phyloP scores from a whole-genome alignment of 2,329 filamentous ascomycete species.

The Ciborinia camelliae region DNA sequence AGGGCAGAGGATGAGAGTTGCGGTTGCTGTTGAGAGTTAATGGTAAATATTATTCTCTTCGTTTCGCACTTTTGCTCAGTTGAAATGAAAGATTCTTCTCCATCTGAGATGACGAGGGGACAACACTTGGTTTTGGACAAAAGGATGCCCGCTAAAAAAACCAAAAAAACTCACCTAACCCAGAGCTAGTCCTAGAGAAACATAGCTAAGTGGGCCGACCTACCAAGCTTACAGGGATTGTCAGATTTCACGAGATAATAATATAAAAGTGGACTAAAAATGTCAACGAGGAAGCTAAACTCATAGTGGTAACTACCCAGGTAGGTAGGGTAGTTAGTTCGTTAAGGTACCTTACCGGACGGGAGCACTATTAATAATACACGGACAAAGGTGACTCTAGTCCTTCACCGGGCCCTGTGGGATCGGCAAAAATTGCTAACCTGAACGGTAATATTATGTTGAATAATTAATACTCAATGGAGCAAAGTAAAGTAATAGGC shows the following conservation, averaged over 20 bases:
- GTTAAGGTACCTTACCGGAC: too few species aligned
- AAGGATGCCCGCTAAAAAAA: neutral
- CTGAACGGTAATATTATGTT: too few species aligned
- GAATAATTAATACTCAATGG: too few species aligned
- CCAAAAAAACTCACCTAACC: too few species aligned
- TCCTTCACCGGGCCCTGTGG: too few species aligned
- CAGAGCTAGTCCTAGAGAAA: neutral
- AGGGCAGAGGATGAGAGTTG: neutral
- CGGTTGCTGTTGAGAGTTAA: neutral
- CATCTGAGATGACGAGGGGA: slow-evolving; percentile 15
- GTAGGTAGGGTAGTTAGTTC: too few species aligned
- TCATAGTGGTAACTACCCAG: neutral
- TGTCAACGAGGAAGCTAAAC: slow-evolving; percentile 1
- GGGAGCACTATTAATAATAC: too few species aligned
- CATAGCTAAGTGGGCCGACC: too few species aligned
- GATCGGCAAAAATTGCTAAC: neutral
- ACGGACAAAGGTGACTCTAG: too few species aligned
- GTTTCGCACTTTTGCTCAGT: slow-evolving; percentile 13
- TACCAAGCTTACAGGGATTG: too few species aligned
- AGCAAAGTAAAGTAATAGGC: too few species aligned
- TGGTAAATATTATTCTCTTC: neutral
- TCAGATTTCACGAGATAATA: neutral
- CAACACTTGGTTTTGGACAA: slow-evolving; percentile 14
- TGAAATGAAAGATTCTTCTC: slow-evolving; percentile 18
- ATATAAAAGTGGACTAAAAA: slow-evolving; percentile 1